These are phyloP conservation scores for Flaveria sonorensis DNA, from an alignment of 129 eudicot genomes.

Conservation along the genomic window DNA sequence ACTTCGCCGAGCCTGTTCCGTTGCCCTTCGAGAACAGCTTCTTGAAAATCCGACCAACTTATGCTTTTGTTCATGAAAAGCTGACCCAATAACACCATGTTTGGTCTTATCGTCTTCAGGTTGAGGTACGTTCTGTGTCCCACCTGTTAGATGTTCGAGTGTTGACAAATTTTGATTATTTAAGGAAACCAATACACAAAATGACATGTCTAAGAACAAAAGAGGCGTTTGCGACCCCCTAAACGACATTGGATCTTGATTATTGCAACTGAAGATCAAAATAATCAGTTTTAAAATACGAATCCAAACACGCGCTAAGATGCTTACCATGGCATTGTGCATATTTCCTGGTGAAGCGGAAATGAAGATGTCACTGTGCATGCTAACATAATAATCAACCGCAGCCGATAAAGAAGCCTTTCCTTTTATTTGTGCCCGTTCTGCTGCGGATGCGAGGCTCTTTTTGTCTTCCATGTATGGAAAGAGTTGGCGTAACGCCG, in stretches of 20 bases:
- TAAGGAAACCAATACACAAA: neutral
- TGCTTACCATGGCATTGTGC: conserved; percentile 91
- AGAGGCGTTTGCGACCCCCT: neutral
- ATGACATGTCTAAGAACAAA: neutral
- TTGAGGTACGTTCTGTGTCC: conserved; percentile 82
- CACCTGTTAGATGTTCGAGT: conserved; percentile 29
- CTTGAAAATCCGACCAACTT: conserved; percentile 79
- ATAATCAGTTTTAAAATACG: neutral
- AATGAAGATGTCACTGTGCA: conserved; percentile 90
- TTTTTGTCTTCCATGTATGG: conserved; percentile 94
- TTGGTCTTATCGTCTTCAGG: conserved; percentile 82
- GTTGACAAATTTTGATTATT: neutral
- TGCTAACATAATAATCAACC: conserved; percentile 93
- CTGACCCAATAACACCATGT: conserved; percentile 87
- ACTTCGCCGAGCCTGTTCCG: conserved; percentile 74
- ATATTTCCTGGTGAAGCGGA: conserved; percentile 99
- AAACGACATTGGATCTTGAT: neutral
- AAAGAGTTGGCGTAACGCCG: conserved; percentile 66
- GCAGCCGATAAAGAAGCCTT: conserved; percentile 97
- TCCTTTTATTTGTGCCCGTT: conserved; percentile 79
- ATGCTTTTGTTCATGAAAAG: conserved; percentile 84
- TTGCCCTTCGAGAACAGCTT: conserved; percentile 77
- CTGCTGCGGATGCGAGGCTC: conserved; percentile 88
- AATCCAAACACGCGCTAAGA: neutral
- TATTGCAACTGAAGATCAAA: neutral